Conservation (phyloP, 2,329 filamentous ascomycete species). For the Eutypella sp. region DNA sequence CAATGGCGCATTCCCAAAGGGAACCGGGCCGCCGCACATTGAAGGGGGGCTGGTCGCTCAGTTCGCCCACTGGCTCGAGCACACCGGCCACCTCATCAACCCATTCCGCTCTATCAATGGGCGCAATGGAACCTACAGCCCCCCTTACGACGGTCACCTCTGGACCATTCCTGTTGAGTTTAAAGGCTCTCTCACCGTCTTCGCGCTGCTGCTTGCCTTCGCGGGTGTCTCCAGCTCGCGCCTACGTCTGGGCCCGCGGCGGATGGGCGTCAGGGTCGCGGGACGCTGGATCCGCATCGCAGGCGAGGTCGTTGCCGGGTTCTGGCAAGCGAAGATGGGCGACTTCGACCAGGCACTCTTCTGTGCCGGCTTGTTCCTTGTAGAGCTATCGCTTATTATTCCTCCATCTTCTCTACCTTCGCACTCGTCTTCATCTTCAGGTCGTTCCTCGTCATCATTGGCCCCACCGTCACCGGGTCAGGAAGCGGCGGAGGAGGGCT, state of each 20-base stretch:
- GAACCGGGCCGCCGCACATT: background rate
- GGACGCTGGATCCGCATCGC: conserved; percentile 14
- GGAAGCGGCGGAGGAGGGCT: background rate
- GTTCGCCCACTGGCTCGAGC: conserved; percentile 24
- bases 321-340: conserved; percentile 7
- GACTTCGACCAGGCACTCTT: conserved; percentile 17
- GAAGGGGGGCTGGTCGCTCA: conserved; percentile 18
- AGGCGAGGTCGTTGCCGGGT: conserved; percentile 3
- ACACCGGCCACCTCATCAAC: conserved; percentile 13
- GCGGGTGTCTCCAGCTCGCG: too few relatives aligned
- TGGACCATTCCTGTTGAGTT: conserved; percentile 21
- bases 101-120: conserved; percentile 29
- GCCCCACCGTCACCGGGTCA: background rate
- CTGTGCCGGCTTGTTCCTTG: conserved; percentile 16
- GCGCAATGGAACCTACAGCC: conserved; percentile 27
- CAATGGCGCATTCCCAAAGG: background rate
- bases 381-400: conserved; percentile 12
- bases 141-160: conserved; percentile 15
- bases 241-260: too few relatives aligned
- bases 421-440: background rate
- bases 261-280: too few relatives aligned
- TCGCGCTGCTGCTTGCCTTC: conserved; percentile 15
- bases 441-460: background rate
- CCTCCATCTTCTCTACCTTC: conserved; percentile 1
- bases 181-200: conserved; percentile 14